Base-by-base conservation (phyloP, 1,284 basidiomycete species). In the Thelephora terrestris region DNA sequence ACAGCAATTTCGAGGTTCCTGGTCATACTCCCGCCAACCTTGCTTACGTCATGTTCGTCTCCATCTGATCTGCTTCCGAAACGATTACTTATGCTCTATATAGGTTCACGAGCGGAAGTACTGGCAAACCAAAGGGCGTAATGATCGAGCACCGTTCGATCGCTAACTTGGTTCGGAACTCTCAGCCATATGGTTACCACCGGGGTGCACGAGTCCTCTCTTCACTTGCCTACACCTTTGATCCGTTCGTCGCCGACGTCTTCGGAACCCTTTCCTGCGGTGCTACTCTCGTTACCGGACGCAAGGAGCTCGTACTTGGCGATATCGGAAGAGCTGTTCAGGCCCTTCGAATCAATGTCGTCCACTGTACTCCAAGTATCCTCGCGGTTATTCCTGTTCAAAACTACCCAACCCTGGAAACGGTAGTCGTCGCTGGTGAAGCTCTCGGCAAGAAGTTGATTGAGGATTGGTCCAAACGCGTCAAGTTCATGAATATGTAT, bases 71-170 rank as follows among this genome's bases (percentile, higher is more conserved):
- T 40, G 37, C 24, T 18, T 47, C 20, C 35, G 34, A 16, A 25
- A 43, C 38, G 16, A 34, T 16, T 7, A n/a, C 10, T n/a, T 18
- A n/a, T 16, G 10, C 10, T 12, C n/a, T 10, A 10, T 40, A 9
- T 20, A 51, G 50, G 42, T 55, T 55, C 38, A 55, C 53, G 14
- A 50, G 49, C 20, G 53, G 53, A 7, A 55, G 52, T 24, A 59
- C 57, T 6, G 57, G 57, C 0, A 52, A 55, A 39, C 58, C 58
- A 23, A 58, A 58, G 46, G 58, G 56, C 17, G 56, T 59, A 17
- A 54, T 55, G 57, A 55, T 65, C 38, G 60, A 61, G 48, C 63
- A 65, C 44, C 54, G 60, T 6, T 62, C 61, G 16, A 64, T 65
- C 5, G 52, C 56, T n/a, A 64, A 65, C 27, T 52, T 62, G 1